phyloP scores from a whole-genome alignment of 208 protist genomes.

The Trypanosoma platydactyli region DNA sequence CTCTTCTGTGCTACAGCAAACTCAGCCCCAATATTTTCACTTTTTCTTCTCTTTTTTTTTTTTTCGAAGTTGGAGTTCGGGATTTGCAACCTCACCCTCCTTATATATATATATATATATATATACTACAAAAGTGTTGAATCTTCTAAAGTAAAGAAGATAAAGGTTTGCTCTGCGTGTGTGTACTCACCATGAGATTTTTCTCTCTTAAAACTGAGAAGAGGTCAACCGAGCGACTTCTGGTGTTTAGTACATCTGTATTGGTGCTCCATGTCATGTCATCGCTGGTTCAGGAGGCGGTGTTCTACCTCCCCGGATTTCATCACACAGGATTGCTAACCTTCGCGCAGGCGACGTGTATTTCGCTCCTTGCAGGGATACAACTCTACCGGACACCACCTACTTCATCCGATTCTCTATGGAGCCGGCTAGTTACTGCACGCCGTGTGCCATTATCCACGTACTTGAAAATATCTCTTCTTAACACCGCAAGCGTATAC shows the following conservation, averaged over 20 bases:
- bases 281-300: constrained; percentile 42
- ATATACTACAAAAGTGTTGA: background rate
- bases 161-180: background rate
- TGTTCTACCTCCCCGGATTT: constrained; percentile 65
- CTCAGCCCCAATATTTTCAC: too few species aligned
- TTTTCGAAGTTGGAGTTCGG: background rate
- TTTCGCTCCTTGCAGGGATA: constrained; percentile 27
- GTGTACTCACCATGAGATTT: background rate
- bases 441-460: constrained; percentile 35
- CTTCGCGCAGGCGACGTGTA: constrained; percentile 36
- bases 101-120: constrained; percentile 11
- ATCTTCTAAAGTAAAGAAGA: constrained; percentile 18
- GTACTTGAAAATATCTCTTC: constrained; percentile 48
- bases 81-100: background rate
- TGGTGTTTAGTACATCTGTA: constrained; percentile 28
- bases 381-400: constrained; percentile 25
- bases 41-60: background rate
- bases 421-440: constrained; percentile 7
- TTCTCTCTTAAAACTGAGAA: background rate
- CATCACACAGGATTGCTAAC: constrained; percentile 43
- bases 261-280: constrained; percentile 49
- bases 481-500: constrained; percentile 45
- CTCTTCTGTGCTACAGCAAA: too few species aligned
- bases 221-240: constrained; percentile 32
- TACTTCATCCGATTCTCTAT: constrained; percentile 1